phyloP scores from a whole-genome alignment of 2,329 filamentous ascomycete genomes.

The Aspergillus unguis region DNA sequence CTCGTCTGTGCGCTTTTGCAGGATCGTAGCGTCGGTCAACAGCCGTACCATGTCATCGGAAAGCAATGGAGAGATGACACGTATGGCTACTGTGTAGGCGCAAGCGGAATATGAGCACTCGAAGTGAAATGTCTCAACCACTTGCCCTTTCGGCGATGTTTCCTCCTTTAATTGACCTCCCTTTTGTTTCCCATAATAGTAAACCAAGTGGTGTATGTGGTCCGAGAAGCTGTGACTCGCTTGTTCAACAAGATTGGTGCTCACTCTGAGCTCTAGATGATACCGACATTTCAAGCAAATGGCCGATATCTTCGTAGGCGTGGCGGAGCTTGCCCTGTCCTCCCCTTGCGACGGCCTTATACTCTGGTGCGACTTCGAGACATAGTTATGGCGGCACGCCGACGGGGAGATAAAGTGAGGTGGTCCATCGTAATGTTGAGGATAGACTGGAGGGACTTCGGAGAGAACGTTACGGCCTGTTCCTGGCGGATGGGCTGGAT shows the following conservation, averaged over 20 bases:
- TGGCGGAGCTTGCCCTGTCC: slow-evolving; percentile 39
- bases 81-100: slow-evolving; percentile 51
- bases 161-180: slow-evolving; percentile 22
- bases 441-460: slow-evolving; percentile 54
- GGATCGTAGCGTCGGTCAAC: slow-evolving; percentile 52
- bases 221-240: slow-evolving; percentile 49
- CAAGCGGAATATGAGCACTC: slow-evolving; percentile 60
- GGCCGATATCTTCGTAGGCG: slow-evolving; percentile 56
- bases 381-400: slow-evolving; percentile 60
- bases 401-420: slow-evolving; percentile 35
- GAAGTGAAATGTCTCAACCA: slow-evolving; percentile 50
- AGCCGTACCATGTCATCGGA: slow-evolving; percentile 46
- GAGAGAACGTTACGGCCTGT: slow-evolving; percentile 56
- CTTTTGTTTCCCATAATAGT: slow-evolving; percentile 34
- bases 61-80: slow-evolving; percentile 53
- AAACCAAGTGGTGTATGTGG: slow-evolving; percentile 62
- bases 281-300: slow-evolving; percentile 61
- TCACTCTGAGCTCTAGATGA: slow-evolving; percentile 59
- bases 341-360: slow-evolving; percentile 43
- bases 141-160: slow-evolving; percentile 32
- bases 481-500: slow-evolving; percentile 41
- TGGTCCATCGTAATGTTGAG: slow-evolving; percentile 33
- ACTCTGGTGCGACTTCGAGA: slow-evolving; percentile 56
- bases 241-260: slow-evolving; percentile 45
- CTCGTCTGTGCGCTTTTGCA: slow-evolving; percentile 54